Base-by-base conservation (phyloP, 2,329 filamentous ascomycete species). In the Fusarium sublunatum region DNA sequence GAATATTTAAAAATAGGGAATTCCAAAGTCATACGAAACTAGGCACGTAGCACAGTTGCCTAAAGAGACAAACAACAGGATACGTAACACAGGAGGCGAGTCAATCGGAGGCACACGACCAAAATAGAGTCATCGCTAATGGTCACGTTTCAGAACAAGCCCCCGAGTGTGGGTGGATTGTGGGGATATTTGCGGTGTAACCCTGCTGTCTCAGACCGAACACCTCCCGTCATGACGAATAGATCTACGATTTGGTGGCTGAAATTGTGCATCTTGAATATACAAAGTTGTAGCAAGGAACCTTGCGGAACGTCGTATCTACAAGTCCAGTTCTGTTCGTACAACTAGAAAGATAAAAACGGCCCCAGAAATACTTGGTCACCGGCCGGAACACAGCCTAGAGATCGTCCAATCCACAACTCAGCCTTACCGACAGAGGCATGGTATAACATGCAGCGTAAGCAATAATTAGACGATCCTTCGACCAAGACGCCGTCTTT, bases 381-480 rank as follows among this genome's bases (percentile, higher is more conserved):
- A 35, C 32, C 32, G 7, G 32, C 10, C 52, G 12, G 28, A 46
- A 45, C 46, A 36, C 39, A 53, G 35, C 48, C 34, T 13, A 31
- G 38, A 36, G 53, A 63, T 63, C 53, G 47, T 8, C 60, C 59
- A 39, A 46, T 26, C 53, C 48, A 4, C 40, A 48, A 26, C 39
- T 53, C 61, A 45, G 59, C 34, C 63, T 66, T 66, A 67, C 64
- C 64, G 46, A 66, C 63, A 61, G 50, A 43, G 64, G 59, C 51
- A 64, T 57, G 64, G 62, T 66, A 47, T 58, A 49, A 53, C 42
- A 66, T 66, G 64, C 54, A 67, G 36, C 48, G 58, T 66, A 64
- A 64, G 60, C 61, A 60, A 40, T 35, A 13, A 29, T 34, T 34
- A 34, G 12, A 13, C 12, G 31, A 13, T n/a, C n/a, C 9, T 40